These are phyloP conservation scores for Dictyostelium firmibasis DNA, from an alignment of 78 protist species.

Conservation along the genomic window DNA sequence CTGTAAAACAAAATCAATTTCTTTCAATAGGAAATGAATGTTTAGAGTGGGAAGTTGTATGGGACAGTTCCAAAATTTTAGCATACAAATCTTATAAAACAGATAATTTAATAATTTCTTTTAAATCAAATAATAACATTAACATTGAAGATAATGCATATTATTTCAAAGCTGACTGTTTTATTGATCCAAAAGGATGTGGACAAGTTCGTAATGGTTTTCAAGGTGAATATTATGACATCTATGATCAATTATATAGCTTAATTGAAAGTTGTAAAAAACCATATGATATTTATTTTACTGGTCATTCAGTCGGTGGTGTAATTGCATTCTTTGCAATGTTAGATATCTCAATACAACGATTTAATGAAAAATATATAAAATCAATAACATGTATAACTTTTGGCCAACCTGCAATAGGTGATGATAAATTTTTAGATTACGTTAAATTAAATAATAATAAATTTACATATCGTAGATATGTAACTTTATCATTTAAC, in stretches of 20 bases:
- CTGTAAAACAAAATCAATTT: not conserved
- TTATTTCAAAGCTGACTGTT: not conserved
- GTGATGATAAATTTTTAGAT: not conserved
- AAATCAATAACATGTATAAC: not conserved
- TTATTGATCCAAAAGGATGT: not conserved
- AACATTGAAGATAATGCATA: not conserved
- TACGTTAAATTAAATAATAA: not conserved
- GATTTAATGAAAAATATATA: not conserved
- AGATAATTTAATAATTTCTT: slow-evolving; percentile 2
- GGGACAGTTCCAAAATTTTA: not conserved
- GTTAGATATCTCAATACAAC: not conserved
- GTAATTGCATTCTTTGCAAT: not conserved
- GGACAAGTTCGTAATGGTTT: slow-evolving; percentile 20
- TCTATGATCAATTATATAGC: not conserved
- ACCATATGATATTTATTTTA: slow-evolving; percentile 19
- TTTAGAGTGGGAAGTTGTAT: not conserved
- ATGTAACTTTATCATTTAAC: not conserved
- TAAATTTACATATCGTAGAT: not conserved
- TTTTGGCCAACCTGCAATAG: slow-evolving; percentile 54
- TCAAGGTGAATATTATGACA: not conserved
- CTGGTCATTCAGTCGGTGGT: slow-evolving; percentile 58
- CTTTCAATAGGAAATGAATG: not conserved
- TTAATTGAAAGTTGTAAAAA: not conserved
- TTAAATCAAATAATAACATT: not conserved
- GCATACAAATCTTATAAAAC: not conserved